Evolutionary conservation across 352 stramenopile species (phyloP).

Genomic region (Hyaloperonospora arabidopsidis): DNA sequence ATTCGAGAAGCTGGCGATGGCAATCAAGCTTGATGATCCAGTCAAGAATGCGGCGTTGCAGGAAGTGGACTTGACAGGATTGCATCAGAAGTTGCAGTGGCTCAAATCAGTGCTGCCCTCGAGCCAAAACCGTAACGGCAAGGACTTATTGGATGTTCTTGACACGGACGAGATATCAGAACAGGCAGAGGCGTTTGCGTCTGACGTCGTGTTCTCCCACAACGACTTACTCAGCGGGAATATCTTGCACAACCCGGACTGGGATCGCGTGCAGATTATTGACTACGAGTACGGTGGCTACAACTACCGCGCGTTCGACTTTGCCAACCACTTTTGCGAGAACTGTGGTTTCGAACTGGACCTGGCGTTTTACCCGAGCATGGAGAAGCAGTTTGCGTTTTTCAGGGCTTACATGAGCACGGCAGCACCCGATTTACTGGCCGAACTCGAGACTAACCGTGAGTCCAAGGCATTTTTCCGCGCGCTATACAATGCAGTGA

Average conservation of each 20-base stretch:
- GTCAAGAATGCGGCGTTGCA: slow-evolving; percentile 51
- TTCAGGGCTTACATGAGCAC: slow-evolving; percentile 79
- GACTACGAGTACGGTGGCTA: slow-evolving; percentile 93
- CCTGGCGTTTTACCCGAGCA: slow-evolving; percentile 71
- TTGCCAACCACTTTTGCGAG: slow-evolving; percentile 93
- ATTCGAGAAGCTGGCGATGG: slow-evolving; percentile 67
- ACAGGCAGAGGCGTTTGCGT: slow-evolving; percentile 65
- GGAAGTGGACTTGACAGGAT: slow-evolving; percentile 47
- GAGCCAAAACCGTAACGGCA: slow-evolving; percentile 53
- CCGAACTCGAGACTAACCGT: slow-evolving; percentile 54
- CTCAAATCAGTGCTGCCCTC: slow-evolving; percentile 81
- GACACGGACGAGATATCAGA: slow-evolving; percentile 68
- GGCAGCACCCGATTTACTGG: slow-evolving; percentile 54
- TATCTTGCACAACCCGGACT: slow-evolving; percentile 68
- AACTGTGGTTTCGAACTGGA: slow-evolving; percentile 91
- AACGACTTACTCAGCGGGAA: slow-evolving; percentile 90
- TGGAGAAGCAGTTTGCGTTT: slow-evolving; percentile 80
- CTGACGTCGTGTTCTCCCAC: slow-evolving; percentile 88
- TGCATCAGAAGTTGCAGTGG: slow-evolving; percentile 67
- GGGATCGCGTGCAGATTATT: slow-evolving; percentile 88
- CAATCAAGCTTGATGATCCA: slow-evolving; percentile 50
- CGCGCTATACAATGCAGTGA: slow-evolving; percentile 76
- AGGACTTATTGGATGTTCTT: slow-evolving; percentile 39
- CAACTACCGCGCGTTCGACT: slow-evolving; percentile 91
- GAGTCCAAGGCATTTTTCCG: slow-evolving; percentile 79